Evolutionary conservation across 148 eudicot species (phyloP), one percentile per base, ranked within the genome.

Genomic region (Rhododendron vialii): DNA sequence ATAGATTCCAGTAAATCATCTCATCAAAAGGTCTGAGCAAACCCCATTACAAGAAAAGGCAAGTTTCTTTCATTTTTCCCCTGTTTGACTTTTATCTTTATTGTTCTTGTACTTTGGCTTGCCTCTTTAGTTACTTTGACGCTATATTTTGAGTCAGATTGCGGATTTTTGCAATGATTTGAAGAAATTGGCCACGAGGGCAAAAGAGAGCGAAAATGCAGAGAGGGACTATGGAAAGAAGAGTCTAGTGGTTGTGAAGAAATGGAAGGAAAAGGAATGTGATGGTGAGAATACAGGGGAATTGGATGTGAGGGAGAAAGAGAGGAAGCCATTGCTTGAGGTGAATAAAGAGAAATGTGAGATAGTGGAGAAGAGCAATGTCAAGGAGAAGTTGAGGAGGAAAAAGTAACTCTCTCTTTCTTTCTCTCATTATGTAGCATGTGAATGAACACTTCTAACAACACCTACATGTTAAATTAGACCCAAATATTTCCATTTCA

Each of bases 131-230:
- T 38, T 38, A 38, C 41, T 38, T 38, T 38, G 98, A 47, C 88
- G 89, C 45, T 95, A 95, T 84, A 77, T 95, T 43, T 84, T 96
- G 33, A 91, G 86, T 73, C 94, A 94, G 83, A 92, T 96, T 22
- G 85, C 90, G 0, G 98, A 95, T 22, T 94, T 96, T 74, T 95
- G 98, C 86, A 91, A 77, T 20, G 98, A 96, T 83, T 84, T 96
- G 86, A 95, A 94, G 93, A 92, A 89, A 81, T 74, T 95, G 91
- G 92, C 96, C 0, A 88, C 47, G 9, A 90, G 90, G 88, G 82
- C 87, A 6, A 91, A 90, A 82, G 94, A 90, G 38, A 85, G 83
- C 41, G 94, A 92, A 28, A 69, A 81, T 80, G 84, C 26, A 50
- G 89, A 88, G 26, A 78, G 50, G 53, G 38, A 48, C 79, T 57